These are phyloP conservation scores for Mortierella sp. DNA, from an alignment of 371 early-diverging fungal genomes.

Conservation along the genomic window DNA sequence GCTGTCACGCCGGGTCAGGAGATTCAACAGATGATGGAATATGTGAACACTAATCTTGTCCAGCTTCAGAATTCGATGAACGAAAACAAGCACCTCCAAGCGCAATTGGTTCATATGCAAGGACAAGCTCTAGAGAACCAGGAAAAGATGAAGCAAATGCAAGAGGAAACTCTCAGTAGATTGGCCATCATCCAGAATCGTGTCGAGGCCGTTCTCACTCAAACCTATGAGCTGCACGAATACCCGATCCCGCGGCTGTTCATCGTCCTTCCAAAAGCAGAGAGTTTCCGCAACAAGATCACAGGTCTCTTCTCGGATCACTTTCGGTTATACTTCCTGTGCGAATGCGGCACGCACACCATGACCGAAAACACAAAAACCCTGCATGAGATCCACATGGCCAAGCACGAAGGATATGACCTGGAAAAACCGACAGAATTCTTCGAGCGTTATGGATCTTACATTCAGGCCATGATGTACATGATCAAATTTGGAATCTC, in stretches of 20 bases:
- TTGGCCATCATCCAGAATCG: background rate
- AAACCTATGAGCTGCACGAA: background rate
- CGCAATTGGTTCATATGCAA: too few relatives aligned
- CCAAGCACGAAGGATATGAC: background rate
- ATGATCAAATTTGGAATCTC: background rate
- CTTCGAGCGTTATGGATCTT: background rate
- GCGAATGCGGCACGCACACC: background rate
- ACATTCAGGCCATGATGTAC: background rate
- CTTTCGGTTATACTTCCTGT: background rate
- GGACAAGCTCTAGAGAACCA: too few relatives aligned
- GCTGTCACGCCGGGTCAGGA: too few relatives aligned
- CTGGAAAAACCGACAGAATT: background rate
- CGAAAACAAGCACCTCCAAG: too few relatives aligned
- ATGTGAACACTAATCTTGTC: too few relatives aligned
- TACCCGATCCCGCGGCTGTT: background rate
- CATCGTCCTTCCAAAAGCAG: background rate
- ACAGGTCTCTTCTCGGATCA: background rate
- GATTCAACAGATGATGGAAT: too few relatives aligned
- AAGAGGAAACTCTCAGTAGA: background rate
- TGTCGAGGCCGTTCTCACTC: background rate
- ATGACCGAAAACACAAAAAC: background rate
- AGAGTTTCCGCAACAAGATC: background rate
- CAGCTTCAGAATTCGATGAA: too few relatives aligned
- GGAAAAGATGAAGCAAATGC: background rate
- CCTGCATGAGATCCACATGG: background rate